Base-by-base conservation (phyloP, 2,329 filamentous ascomycete species). In the Metarhizium rileyi region DNA sequence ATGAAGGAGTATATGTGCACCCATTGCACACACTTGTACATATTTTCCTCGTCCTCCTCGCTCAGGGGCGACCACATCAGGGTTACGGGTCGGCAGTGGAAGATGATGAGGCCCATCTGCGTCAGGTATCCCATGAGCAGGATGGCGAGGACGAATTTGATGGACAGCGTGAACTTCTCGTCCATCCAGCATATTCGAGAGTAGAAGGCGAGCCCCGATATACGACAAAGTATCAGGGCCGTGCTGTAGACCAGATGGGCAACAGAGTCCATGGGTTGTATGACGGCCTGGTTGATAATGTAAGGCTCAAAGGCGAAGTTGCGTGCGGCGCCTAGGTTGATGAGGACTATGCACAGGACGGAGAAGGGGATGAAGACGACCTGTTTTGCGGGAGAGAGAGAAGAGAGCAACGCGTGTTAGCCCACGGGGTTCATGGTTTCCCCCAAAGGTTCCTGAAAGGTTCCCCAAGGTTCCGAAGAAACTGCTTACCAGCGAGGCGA, bases 151-250 rank as follows among this genome's bases (percentile, higher is more conserved):
- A 51, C 25, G 23, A 51, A 14, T 25, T 44, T 40, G 10, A 51
- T 44, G 38, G 40, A 16, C 22, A 47, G 18, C 23, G 47, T 28
- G n/a, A 51, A 45, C 40, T 48, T 38, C 9, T 38, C 26, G 40
- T 48, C 27, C 40, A 44, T 44, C 8, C 7, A 14, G 23, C 49
- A 51, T 14, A 51, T 48, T 5, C 49, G 49, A 26, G 47, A 46
- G 49, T 51, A 51, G 10, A 51, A 48, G 27, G 49, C 49, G 5
- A 51, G 41, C n/a, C 44, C 49, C 16, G 49, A 47, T 5, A 44
- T n/a, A 8, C 49, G 49, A n/a, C 45, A 47, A 9, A 47, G 40
- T 28, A 43, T 2, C 10, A 51, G 40, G 12, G 49, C n/a, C 22
- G 49, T 51, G 23, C 23, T 36, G 22, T 51, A 51, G 40, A 44